Evolutionary conservation across 108 stramenopile species (phyloP), one percentile per base, ranked within the genome.

Genomic region (Skeletonema costatum): DNA sequence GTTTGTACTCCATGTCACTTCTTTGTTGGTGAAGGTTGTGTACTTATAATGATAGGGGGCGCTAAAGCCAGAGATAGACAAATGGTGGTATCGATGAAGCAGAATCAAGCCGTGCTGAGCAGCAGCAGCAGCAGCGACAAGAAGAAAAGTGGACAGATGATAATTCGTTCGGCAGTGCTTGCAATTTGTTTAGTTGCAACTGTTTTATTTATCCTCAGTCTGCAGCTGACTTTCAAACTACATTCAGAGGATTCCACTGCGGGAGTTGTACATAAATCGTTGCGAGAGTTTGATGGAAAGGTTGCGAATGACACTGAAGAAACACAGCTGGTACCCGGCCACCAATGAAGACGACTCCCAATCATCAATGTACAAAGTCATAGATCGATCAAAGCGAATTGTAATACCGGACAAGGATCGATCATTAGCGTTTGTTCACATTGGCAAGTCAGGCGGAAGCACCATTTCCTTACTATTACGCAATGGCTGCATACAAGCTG

Each of bases 401-500:
- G 56, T n/a, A 60, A 21, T 71, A 38, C 70, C 70, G 1, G 70
- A 71, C 30, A 21, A 60, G 1, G 21, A 60, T 38, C 58, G 70
- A 5, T 42, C 2, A 60, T 19, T 75, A 11, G 67, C 59, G 14
- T 75, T 75, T 38, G 48, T 90, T 1, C 89, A 90, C 80, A 74
- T 90, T 16, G 89, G 89, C 62, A 90, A 90, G 68, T 87, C 87
- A 10, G 89, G 85, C 21, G 89, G 89, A 32, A 83, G 82, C 42
- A 82, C 89, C 11, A 71, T 90, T 3, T 87, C 89, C 1, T 58
- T 58, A 1, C 74, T 86, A 17, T 50, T 90, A 16, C 87, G 85
- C 16, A 87, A 90, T 65, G 89, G 89, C 12, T 90, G 89, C 62
- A 41, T 60, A 29, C 9, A 31, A 35, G 29, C 58, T 12, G 70